Base-by-base conservation (phyloP, 371 early-diverging fungal species). In the Rhizomucor miehei region DNA sequence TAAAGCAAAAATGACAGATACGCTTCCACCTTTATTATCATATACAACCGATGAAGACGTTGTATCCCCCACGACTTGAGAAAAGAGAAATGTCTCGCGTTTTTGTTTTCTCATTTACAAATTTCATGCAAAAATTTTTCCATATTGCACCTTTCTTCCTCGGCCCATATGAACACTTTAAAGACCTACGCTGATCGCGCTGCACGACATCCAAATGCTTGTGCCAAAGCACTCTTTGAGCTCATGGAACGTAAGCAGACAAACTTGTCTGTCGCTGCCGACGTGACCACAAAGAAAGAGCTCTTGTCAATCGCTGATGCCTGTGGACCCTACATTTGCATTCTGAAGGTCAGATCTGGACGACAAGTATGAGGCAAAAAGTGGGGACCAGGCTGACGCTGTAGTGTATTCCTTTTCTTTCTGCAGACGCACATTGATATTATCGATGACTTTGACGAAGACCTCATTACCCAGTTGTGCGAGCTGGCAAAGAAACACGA, bases 381-480 rank as follows among this genome's bases (percentile, higher is more conserved):
- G 6, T 25, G 16, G 20, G 16, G 25, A 29, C n/a, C 3, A 41
- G 16, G 41, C 41, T 41, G 41, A 14, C 41, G 19, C 29, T 8
- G 20, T 16, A 35, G 40, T 10, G n/a, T n/a, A n/a, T n/a, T n/a
- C n/a, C n/a, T n/a, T n/a, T n/a, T n/a, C n/a, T n/a, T n/a, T 25
- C 17, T 40, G 20, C 67, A 91, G 90, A 97, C 97, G 0, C 98
- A 98, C 64, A 89, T 95, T 61, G 98, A 98, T 72, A 87, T 95
- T 25, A 81, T 97, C 9, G 80, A 84, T 20, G 97, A 97, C 75
- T 98, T 97, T 81, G 93, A 93, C 66, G 63, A 69, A 40, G 89
- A 91, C 56, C 71, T 94, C 46, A 85, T 91, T 19, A 74, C 73
- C 6, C 78, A 86, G 67, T 85, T 98, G 37, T 67, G 71, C 36